Percentiles rank a stretch among this genome's conserved stretches.
Conservation (phyloP, 495 filamentous ascomycete genomes). For the Penicillium coffeae region DNA sequence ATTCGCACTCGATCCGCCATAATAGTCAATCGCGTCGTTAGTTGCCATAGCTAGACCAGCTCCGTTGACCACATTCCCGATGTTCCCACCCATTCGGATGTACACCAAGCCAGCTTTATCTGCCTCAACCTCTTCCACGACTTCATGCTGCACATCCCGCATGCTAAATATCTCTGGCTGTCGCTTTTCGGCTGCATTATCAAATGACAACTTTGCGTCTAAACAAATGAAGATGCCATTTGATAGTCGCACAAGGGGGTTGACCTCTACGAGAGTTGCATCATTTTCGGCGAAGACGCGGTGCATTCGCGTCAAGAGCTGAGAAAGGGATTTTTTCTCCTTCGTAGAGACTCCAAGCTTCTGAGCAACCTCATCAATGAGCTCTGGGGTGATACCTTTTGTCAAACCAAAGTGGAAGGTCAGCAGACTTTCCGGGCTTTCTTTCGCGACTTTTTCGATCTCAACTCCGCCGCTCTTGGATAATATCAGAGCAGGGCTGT, state of each 20-base stretch:
- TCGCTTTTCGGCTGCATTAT: constrained; percentile 24
- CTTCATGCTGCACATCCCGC: constrained; percentile 15
- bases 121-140: constrained; percentile 21
- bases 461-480: constrained; percentile 28
- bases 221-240: constrained; percentile 25
- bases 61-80: constrained; percentile 34
- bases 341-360: constrained; percentile 21
- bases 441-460: constrained; percentile 28
- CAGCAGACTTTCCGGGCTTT: no score
- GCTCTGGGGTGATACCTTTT: constrained; percentile 21
- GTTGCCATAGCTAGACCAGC: constrained; percentile 36
- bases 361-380: constrained; percentile 19
- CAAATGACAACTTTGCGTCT: constrained; percentile 31
- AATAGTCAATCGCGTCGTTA: constrained; percentile 27
- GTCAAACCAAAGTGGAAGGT: constrained; percentile 21
- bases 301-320: constrained; percentile 24
- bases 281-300: constrained; percentile 30
- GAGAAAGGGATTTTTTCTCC: constrained; percentile 18
- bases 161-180: constrained; percentile 23
- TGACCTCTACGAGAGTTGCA: constrained; percentile 32
- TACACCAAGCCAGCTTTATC: constrained; percentile 24
- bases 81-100: constrained; percentile 29
- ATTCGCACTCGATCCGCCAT: constrained; percentile 29
- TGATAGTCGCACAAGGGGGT: constrained; percentile 26
- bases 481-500: constrained; percentile 25